Conservation (phyloP, 805 yeast genomes). For the Candida sonorensis region DNA sequence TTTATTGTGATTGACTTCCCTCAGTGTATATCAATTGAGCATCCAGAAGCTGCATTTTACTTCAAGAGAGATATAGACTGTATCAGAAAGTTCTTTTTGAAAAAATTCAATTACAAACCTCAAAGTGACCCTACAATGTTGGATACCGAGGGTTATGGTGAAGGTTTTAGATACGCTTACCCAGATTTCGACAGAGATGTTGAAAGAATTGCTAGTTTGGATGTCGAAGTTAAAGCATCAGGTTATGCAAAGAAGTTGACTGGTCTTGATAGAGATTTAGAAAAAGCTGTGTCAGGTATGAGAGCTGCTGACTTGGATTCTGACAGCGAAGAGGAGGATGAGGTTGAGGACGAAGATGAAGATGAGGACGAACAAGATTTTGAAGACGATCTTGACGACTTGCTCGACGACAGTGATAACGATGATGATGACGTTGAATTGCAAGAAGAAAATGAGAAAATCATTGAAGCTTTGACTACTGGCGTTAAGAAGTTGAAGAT, state of each 20-base stretch:
- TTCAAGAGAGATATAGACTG: slow-evolving; percentile 93
- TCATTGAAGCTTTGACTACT: slow-evolving; percentile 59
- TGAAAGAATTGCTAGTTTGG: slow-evolving; percentile 59
- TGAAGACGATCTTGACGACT: too few species aligned
- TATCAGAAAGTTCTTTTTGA: slow-evolving; percentile 73
- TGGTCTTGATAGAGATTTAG: slow-evolving; percentile 55
- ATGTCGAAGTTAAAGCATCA: slow-evolving; percentile 85
- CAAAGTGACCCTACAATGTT: slow-evolving; percentile 59
- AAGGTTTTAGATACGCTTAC: slow-evolving; percentile 66
- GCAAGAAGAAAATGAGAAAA: slow-evolving; percentile 38
- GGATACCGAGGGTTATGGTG: slow-evolving; percentile 76
- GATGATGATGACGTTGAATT: slow-evolving; percentile 26
- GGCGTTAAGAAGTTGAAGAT: slow-evolving; percentile 64
- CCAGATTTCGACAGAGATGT: slow-evolving; percentile 81
- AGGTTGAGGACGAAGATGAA: slow-evolving; percentile 33
- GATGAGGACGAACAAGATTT: slow-evolving; percentile 28
- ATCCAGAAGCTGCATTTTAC: slow-evolving; percentile 78
- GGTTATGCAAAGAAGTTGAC: slow-evolving; percentile 53
- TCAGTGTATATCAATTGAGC: slow-evolving; percentile 92
- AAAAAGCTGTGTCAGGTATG: slow-evolving; percentile 67
- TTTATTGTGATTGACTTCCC: slow-evolving; percentile 97
- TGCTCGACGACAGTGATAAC: too few species aligned
- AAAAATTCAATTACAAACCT: slow-evolving; percentile 72
- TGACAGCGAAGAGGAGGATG: slow-evolving; percentile 25
- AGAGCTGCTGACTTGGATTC: slow-evolving; percentile 36